Evolutionary conservation across 2,329 filamentous ascomycete species (phyloP).

Genomic region (Coniella lustricola): DNA sequence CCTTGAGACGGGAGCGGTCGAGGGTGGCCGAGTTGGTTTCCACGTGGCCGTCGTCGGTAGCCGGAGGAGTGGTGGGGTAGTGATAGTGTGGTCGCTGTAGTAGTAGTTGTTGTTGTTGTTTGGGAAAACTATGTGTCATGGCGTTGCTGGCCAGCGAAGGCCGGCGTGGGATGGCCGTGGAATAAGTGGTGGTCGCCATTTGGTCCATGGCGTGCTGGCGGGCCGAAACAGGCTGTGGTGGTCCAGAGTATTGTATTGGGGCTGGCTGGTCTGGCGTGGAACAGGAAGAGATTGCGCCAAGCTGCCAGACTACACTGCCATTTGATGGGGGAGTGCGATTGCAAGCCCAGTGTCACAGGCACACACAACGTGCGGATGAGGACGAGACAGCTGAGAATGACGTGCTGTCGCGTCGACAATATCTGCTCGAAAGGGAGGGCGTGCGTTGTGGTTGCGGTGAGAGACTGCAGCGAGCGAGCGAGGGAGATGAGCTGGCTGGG

Average conservation of each 20-base stretch:
- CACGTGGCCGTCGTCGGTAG: constrained; percentile 22
- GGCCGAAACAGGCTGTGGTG: not conserved
- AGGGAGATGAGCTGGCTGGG: constrained; percentile 4
- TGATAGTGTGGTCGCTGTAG: not conserved
- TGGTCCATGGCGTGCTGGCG: constrained; percentile 11
- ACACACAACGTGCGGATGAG: constrained; percentile 1
- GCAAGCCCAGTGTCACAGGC: not conserved
- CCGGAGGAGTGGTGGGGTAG: constrained; percentile 12
- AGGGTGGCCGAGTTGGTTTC: constrained; percentile 3
- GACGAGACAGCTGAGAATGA: constrained; percentile 13
- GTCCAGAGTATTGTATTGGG: not conserved
- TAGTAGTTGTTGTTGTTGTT: constrained; percentile 7
- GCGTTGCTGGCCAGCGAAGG: constrained; percentile 7
- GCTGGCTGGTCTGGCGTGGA: constrained; percentile 6
- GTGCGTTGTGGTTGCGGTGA: not conserved
- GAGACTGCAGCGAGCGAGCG: not conserved
- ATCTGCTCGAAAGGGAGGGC: not conserved
- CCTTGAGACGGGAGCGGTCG: constrained; percentile 18
- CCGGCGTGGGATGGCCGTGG: constrained; percentile 10
- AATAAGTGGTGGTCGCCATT: constrained; percentile 8
- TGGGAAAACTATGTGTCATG: not conserved
- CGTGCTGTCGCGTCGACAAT: constrained; percentile 5
- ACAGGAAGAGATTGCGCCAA: constrained; percentile 10
- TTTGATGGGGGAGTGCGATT: constrained; percentile 11
- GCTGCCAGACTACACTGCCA: constrained; percentile 7